Base-by-base conservation (phyloP, 164 flowering plant species). In the Dillenia turbinata region DNA sequence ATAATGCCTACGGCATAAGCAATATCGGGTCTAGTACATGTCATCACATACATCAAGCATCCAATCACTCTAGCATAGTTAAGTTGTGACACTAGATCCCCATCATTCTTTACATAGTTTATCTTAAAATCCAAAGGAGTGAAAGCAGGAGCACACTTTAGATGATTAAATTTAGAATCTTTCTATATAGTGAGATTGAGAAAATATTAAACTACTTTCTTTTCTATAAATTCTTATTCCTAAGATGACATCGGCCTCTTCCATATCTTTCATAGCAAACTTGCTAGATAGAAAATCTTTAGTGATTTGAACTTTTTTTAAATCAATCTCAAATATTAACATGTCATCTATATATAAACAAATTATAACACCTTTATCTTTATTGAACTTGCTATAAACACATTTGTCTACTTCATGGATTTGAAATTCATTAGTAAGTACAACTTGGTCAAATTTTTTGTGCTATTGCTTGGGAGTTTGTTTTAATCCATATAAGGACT, bases 401-500 rank as follows among this genome's bases (percentile, higher is more conserved):
- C 33, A 17, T 0, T 51, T 51, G 22, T 52, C 54, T 15, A 9
- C 1, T 5, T 52, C 54, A 16, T 52, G 19, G 10, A 52, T n/a
- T 16, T 52, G 17, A 9, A 52, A 52, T 8, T 33, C 55, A 15
- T 52, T n/a, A 13, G 33, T 2, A 8, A 52, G 8, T 10, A 15
- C 55, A n/a, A 15, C 10, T 16, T 52, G n/a, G 9, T 64, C 24
- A 55, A 64, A 54, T 26, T 56, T 64, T 9, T 56, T 10, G 12
- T 47, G 24, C 67, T 53, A 64, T 8, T 56, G 48, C n/a, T 55
- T 64, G 9, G 66, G 54, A 9, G 66, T 47, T 47, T 55, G 24
- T 15, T 64, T 64, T 8, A 55, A 40, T 1, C 57, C 65, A 44
- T 62, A 62, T 19, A 62, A 40, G 2, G 49, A 62, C 14, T 52